Evolutionary conservation across 2,329 filamentous ascomycete species (phyloP), one percentile per base, ranked within the genome.

Genomic region (Aotearoamyces nothofagi): DNA sequence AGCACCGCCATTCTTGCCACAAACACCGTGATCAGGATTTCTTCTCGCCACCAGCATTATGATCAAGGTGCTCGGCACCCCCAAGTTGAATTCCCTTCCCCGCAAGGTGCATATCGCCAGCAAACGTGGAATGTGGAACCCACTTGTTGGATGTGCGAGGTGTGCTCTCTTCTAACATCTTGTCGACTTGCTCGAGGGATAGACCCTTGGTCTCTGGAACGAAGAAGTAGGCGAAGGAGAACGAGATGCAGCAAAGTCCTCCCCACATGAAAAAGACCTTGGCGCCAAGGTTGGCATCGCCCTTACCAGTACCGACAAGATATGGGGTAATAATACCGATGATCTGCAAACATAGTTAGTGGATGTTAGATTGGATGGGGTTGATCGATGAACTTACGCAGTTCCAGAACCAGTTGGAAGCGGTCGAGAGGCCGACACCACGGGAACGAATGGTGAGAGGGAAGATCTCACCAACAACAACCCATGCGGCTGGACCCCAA

Each of bases 351-450:
- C 24, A 26, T 11, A 5, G 5, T 16, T 26, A 65, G 2, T 73
- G 78, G 33, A 73, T 70, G 51, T 78, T 78, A 49, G 78, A 78
- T 66, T 78, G 75, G 53, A 76, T 76, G 38, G 77, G 69, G 23
- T 79, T 81, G 61, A 82, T 84, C 61, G 86, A 78, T 55, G 84
- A 87, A 66, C 90, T 90, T 57, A 60, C 63, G 53, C 73, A 80
- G 61, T 77, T 76, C 69, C 73, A 78, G 12, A 61, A 56, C 71
- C 72, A 77, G 51, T 77, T 76, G 43, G 60, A 65, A 0, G 69
- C 63, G 0, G 70, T 75, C 0, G 67, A 60, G 2, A 77, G 45
- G 4, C 68, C 68, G 57, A 73, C 70, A 29, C 60, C 63, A 44
- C 61, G 60, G 4, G 68, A 66, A 26, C 69, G 60, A 42, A 73